phyloP scores from a whole-genome alignment of 140 eudicot genomes.

The Oenanthe javanica region DNA sequence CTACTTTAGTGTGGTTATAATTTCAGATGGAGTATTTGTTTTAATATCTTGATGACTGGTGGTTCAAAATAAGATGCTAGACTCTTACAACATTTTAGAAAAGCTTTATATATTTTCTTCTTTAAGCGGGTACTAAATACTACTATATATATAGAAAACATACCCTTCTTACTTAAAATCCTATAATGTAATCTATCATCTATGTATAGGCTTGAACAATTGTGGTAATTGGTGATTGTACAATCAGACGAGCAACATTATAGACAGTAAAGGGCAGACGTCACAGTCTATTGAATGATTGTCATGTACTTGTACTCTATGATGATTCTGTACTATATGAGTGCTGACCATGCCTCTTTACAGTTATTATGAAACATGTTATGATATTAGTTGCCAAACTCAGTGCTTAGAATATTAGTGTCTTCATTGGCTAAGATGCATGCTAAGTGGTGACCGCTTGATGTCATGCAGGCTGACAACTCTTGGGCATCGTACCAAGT shows the following conservation, averaged over 20 bases:
- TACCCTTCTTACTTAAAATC: background rate
- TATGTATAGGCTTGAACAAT: background rate
- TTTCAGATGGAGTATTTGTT: background rate
- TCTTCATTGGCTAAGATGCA: background rate
- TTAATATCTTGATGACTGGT: background rate
- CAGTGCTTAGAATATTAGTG: background rate
- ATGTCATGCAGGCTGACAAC: slow-evolving; percentile 62
- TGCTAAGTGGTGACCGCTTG: background rate
- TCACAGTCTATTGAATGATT: background rate
- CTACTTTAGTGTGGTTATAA: background rate
- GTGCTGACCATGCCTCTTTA: background rate
- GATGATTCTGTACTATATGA: background rate
- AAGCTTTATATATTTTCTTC: background rate
- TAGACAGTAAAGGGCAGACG: background rate
- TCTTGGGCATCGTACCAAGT: slow-evolving; percentile 48
- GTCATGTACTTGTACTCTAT: background rate
- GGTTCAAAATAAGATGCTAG: background rate
- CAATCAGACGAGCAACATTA: background rate
- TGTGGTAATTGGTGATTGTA: background rate
- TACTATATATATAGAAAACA: background rate
- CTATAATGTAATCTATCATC: background rate
- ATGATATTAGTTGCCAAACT: background rate
- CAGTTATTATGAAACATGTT: background rate
- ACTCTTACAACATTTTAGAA: background rate
- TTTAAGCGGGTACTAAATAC: background rate